Base-by-base conservation (phyloP, 768 basidiomycete species). In the Naganishia antarctica region DNA sequence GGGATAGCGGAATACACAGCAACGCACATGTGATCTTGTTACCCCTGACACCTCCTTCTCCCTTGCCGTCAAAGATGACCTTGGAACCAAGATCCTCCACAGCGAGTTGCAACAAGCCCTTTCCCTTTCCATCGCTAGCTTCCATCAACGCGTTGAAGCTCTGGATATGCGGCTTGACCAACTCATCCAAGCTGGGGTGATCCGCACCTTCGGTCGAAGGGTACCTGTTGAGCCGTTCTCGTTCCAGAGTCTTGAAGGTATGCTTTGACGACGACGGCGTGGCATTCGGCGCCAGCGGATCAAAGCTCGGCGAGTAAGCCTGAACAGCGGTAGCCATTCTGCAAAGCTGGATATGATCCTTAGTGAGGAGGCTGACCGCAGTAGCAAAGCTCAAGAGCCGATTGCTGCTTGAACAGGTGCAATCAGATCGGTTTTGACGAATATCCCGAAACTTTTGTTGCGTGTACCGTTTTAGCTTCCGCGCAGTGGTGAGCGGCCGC, bases 91-190 rank as follows among this genome's bases (percentile, higher is more conserved):
- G 87, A 68, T 97, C 90, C 69, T 86, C 84, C 13, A 97, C 72
- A 8, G 84, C 90, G 1, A 90, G 79, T 51, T 84, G 85, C 8
- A 99, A 75, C 11, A 98, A 77, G 0, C 96, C 96, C 34, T 82
- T 82, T 1, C 89, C 89, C 62, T 90, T 85, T 15, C 86, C 86
- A n/a, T 88, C 88, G 60, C 88, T 86, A 76, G 94, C 91, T 72
- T 97, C 93, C 76, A 97, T 93, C 28, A 99, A 83, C 16, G 91
- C 87, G 78, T 98, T 94, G 82, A 99, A 98, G 41, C 90, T 91
- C 76, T 97, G 89, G 67, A 98, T 84, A 75, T 97, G 93, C 6
- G 96, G 94, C 25, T 84, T 80, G 60, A 97, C 91, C 71, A 97
- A 90, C 78, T 94, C 90, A 70, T 96, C 90, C 66, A 98, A 82